Percentiles rank a stretch among this genome's conserved stretches.
Conservation (phyloP, 2,329 filamentous ascomycete species). For the Pseudocercospora vitis region DNA sequence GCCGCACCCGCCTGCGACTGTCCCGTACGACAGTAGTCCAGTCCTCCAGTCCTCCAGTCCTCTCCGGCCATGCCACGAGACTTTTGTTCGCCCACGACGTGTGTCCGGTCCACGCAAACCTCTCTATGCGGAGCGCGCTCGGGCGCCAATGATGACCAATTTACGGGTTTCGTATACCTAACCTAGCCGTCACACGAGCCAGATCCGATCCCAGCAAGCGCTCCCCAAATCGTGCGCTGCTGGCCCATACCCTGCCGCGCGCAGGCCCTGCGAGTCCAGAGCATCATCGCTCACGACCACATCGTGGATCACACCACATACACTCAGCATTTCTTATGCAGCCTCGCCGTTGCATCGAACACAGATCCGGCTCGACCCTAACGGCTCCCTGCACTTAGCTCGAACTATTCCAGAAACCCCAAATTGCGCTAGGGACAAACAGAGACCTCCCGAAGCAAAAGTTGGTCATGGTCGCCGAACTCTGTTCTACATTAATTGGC, state of each 20-base stretch:
- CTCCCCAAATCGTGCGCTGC: constrained; percentile 7
- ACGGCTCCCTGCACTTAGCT: not conserved
- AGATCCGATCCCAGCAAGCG: constrained; percentile 4
- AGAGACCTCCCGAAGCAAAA: constrained; percentile 3
- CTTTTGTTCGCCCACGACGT: not conserved
- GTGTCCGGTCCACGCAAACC: not conserved
- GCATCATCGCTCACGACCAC: constrained; percentile 1
- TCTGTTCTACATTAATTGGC: constrained; percentile 11
- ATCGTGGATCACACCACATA: constrained; percentile 11
- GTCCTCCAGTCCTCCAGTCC: too few relatives aligned
- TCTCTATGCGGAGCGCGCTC: not conserved
- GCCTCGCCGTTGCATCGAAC: constrained; percentile 2
- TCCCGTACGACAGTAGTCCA: too few relatives aligned
- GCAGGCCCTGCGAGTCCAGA: constrained; percentile 7
- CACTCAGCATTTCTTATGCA: constrained; percentile 12
- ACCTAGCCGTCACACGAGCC: constrained; percentile 9
- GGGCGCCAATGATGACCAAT: not conserved
- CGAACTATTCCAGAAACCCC: constrained; percentile 13
- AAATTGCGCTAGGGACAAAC: constrained; percentile 14
- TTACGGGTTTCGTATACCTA: constrained; percentile 9
- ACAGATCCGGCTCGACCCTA: not conserved
- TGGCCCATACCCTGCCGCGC: not conserved
- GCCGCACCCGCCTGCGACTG: too few relatives aligned
- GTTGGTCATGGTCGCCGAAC: constrained; percentile 8
- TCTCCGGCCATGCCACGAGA: too few relatives aligned